These are phyloP conservation scores for Eimeria maxima DNA, from an alignment of 169 alveolate species.

Conservation along the genomic window DNA sequence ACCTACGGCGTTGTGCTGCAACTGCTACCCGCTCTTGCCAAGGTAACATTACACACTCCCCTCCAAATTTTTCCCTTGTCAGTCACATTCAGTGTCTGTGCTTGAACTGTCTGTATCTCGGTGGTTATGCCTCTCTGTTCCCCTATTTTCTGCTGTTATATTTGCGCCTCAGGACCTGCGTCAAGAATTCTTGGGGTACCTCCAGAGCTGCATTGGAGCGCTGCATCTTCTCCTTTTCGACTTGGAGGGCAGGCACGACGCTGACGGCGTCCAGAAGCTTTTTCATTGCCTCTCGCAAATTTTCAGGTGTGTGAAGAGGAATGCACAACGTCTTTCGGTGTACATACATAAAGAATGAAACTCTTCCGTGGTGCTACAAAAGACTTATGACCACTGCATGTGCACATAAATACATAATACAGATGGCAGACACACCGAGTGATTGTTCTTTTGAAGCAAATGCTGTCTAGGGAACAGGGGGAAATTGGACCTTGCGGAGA, in stretches of 20 bases:
- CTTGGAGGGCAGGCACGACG: slow-evolving; percentile 47
- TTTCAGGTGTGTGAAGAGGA: background rate
- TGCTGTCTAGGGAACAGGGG: background rate
- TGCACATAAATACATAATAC: no score
- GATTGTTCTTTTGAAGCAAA: background rate
- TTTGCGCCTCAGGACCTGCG: slow-evolving; percentile 35
- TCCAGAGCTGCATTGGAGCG: slow-evolving; percentile 38
- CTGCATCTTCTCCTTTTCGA: slow-evolving; percentile 36
- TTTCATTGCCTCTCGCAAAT: slow-evolving; percentile 56
- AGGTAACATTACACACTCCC: slow-evolving; percentile 3
- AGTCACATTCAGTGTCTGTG: background rate
- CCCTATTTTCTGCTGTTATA: background rate
- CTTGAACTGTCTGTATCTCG: background rate
- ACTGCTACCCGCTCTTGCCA: slow-evolving; percentile 62
- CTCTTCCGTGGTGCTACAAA: no score
- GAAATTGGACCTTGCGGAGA: background rate
- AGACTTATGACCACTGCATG: no score
- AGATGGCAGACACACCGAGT: background rate
- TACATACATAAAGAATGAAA: no score
- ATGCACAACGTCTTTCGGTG: no score
- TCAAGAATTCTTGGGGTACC: background rate
- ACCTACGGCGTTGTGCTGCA: slow-evolving; percentile 50
- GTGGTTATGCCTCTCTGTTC: background rate
- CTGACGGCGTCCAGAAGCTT: slow-evolving; percentile 54
- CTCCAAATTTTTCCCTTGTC: background rate